Evolutionary conservation across 768 basidiomycete genomes (phyloP), one percentile per base, ranked within the genome.

Genomic region (Amyloporia xantha): DNA sequence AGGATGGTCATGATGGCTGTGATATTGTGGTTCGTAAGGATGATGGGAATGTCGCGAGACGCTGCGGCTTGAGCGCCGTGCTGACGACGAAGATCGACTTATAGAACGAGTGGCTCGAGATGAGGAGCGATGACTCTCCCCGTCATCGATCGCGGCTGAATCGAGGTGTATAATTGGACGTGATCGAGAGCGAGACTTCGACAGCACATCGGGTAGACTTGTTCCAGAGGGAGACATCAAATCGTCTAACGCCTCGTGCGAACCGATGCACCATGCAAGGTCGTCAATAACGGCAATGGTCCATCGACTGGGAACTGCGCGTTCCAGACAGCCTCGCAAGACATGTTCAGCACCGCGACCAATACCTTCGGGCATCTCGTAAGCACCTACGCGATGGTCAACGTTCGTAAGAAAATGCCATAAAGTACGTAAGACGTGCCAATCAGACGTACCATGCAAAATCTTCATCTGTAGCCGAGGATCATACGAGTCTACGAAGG

Each of bases 381-480:
- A 90, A 2, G 67, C 75, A 53, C 86, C 88, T 91, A 20, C 38
- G 53, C 4, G 79, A 79, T 26, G 77, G 50, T 71, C 47, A 70
- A 63, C 1, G 48, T 43, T 53, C 26, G 54, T 30, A 21, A 50
- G 38, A 35, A 7, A 10, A 19, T 6, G 42, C 11, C n/a, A n/a
- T 28, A n/a, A 23, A 9, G 26, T 42, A 25, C 42, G 44, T 20
- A 25, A 13, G 46, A 21, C 17, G 1, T 5, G 37, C 19, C 46
- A 20, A 24, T 35, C 46, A 36, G 30, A 74, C 60, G 62, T 67
- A 77, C 94, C 91, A 45, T 84, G 81, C 6, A 95, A 62, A 50
- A 99, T 95, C 67, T 94, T 94, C 78, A 91, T 84, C 44, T 91
- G 86, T 49, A 98, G 66, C 27, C 95, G 72, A 1, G 92, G 93